Conservation (phyloP, 2,329 filamentous ascomycete species). For the Nemania sp. region DNA sequence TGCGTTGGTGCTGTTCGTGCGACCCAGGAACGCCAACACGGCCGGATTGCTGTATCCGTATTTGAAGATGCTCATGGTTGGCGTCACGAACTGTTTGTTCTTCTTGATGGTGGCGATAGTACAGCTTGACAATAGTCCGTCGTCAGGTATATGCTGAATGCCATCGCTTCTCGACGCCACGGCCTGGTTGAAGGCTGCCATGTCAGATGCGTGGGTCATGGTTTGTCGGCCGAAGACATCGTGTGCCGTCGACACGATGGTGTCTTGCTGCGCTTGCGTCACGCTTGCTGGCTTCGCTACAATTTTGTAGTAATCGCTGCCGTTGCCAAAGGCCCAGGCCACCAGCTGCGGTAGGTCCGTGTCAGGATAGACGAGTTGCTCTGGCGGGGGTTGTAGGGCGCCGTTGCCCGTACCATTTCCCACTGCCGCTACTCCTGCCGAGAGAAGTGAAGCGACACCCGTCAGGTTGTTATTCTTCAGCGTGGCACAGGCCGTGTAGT, state of each 20-base stretch:
- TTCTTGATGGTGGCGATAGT: constrained; percentile 26
- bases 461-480: constrained; percentile 25
- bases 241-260: constrained; percentile 29
- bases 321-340: constrained; percentile 29
- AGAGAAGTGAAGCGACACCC: constrained; percentile 26
- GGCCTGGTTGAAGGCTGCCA: constrained; percentile 25
- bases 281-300: constrained; percentile 21
- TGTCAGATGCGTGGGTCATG: constrained; percentile 31
- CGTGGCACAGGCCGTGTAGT: constrained; percentile 28
- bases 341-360: constrained; percentile 26
- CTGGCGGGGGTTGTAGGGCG: constrained; percentile 23
- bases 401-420: constrained; percentile 18
- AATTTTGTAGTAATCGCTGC: constrained; percentile 32
- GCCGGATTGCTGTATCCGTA: constrained; percentile 33
- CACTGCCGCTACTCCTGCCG: constrained; percentile 23
- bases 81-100: constrained; percentile 30
- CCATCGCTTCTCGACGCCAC: constrained; percentile 30
- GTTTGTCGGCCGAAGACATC: constrained; percentile 18
- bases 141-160: constrained; percentile 36
- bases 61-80: constrained; percentile 33
- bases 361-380: constrained; percentile 21
- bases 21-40: constrained; percentile 26
- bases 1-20: constrained; percentile 22
- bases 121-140: constrained; percentile 25
- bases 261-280: constrained; percentile 31